phyloP scores from a whole-genome alignment of 805 yeast species.

The Schizosaccharomyces osmophilus region DNA sequence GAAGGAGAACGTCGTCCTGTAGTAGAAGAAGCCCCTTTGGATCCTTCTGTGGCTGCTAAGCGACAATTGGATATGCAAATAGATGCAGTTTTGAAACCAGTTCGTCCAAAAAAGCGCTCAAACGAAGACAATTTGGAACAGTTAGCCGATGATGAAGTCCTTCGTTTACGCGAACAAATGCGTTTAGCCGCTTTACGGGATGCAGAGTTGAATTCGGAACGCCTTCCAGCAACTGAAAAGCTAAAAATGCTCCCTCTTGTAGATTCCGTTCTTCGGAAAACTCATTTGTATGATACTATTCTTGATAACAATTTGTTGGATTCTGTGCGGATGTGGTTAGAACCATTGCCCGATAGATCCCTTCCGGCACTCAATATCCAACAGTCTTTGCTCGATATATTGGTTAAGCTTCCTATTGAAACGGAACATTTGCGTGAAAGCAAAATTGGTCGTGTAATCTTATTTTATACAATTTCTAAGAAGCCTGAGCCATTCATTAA shows the following conservation, averaged over 20 bases:
- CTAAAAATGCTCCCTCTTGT: constrained; percentile 62
- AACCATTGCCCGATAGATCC: constrained; percentile 92
- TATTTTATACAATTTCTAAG: constrained; percentile 78
- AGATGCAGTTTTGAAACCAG: constrained; percentile 51
- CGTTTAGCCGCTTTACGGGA: constrained; percentile 37
- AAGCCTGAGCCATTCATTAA: constrained; percentile 72
- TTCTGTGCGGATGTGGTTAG: constrained; percentile 88
- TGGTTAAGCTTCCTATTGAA: constrained; percentile 65
- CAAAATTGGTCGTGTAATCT: constrained; percentile 77
- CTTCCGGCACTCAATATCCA: constrained; percentile 95
- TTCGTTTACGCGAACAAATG: constrained; percentile 67
- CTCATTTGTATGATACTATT: constrained; percentile 71
- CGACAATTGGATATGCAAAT: constrained; percentile 59
- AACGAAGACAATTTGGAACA: constrained; percentile 87
- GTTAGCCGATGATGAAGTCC: constrained; percentile 78
- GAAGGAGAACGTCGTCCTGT: constrained; percentile 6
- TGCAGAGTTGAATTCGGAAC: constrained; percentile 30
- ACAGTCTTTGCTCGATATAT: constrained; percentile 52
- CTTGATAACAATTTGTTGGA: constrained; percentile 82
- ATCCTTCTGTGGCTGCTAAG: constrained; percentile 26
- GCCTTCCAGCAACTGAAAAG: constrained; percentile 51
- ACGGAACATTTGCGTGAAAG: constrained; percentile 86
- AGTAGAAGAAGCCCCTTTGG: constrained; percentile 4
- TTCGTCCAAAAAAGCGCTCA: constrained; percentile 28
- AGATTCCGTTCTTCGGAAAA: constrained; percentile 41